Conservation (phyloP, 192 early-diverging fungal species). For the Pilobolus umbonatus region DNA sequence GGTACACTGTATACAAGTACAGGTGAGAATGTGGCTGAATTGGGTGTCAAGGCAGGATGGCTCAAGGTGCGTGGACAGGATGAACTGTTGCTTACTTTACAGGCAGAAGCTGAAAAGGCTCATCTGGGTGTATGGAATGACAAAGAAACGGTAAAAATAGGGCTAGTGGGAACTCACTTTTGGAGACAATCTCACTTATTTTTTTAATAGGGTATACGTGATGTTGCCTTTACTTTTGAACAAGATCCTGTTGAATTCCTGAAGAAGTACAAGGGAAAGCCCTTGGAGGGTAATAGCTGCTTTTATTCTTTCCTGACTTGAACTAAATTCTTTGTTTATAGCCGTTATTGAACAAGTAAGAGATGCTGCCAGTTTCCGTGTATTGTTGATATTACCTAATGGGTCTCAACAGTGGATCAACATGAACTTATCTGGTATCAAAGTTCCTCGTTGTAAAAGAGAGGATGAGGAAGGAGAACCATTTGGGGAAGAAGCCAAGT, state of each 20-base stretch:
- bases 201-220: slow-evolving; percentile 39
- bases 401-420: slow-evolving; percentile 68
- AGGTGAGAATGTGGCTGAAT: slow-evolving; percentile 63
- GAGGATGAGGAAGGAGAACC: slow-evolving; percentile 82
- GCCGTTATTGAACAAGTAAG: slow-evolving; percentile 95
- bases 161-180: background rate
- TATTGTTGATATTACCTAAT: slow-evolving; percentile 60
- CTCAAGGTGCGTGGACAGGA: slow-evolving; percentile 60
- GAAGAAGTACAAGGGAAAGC: slow-evolving; percentile 72
- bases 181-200: background rate
- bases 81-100: slow-evolving; percentile 51
- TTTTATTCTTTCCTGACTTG: background rate
- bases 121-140: slow-evolving; percentile 77
- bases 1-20: slow-evolving; percentile 46
- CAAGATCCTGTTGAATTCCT: slow-evolving; percentile 69
- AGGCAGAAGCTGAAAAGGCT: slow-evolving; percentile 65
- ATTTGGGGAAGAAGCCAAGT: slow-evolving; percentile 90
- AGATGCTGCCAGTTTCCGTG: slow-evolving; percentile 80
- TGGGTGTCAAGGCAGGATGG: slow-evolving; percentile 81
- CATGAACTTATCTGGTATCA: slow-evolving; percentile 78
- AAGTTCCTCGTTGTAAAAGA: slow-evolving; percentile 70
- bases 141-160: slow-evolving; percentile 34
- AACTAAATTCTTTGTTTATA: slow-evolving; percentile 11
- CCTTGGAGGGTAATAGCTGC: slow-evolving; percentile 60
- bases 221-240: slow-evolving; percentile 51